These are phyloP conservation scores for Exophiala bonariae DNA, from an alignment of 2,329 filamentous ascomycete genomes.

Conservation along the genomic window DNA sequence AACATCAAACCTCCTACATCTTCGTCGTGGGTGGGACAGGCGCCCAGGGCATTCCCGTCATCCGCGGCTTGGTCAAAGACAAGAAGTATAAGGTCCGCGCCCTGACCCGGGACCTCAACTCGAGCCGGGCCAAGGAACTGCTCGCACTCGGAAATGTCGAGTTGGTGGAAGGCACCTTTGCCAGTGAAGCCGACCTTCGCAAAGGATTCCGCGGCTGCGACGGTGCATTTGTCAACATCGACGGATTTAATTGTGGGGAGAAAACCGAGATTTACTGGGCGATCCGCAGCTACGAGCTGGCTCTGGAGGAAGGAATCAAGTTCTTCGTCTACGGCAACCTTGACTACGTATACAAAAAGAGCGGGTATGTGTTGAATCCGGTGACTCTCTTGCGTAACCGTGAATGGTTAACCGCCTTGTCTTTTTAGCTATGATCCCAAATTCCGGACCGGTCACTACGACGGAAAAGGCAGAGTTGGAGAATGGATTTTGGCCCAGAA, in stretches of 20 bases:
- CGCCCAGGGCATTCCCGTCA: constrained; percentile 52
- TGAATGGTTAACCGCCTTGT: too few species aligned
- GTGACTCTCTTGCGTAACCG: neutral
- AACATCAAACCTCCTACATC: constrained; percentile 20
- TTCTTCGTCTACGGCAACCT: constrained; percentile 52
- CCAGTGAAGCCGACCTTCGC: constrained; percentile 46
- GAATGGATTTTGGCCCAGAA: constrained; percentile 49
- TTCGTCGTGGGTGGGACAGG: constrained; percentile 52
- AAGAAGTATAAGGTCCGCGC: constrained; percentile 45
- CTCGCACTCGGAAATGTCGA: constrained; percentile 47
- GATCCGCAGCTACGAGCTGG: constrained; percentile 39
- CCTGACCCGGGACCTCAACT: constrained; percentile 49
- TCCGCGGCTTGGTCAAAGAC: constrained; percentile 40
- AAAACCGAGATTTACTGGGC: constrained; percentile 52
- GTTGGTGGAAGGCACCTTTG: constrained; percentile 50
- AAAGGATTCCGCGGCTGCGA: constrained; percentile 46
- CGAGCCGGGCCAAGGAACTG: constrained; percentile 44
- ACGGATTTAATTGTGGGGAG: constrained; percentile 55
- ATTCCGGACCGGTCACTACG: constrained; percentile 51
- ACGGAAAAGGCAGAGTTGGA: constrained; percentile 47
- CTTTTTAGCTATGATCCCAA: constrained; percentile 49
- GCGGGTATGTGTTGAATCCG: constrained; percentile 28
- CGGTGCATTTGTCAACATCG: constrained; percentile 56
- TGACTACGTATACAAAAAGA: constrained; percentile 51
- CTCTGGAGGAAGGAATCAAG: constrained; percentile 36